Evolutionary conservation across 768 basidiomycete species (phyloP), one percentile per base, ranked within the genome.

Genomic region (Russula compacta): DNA sequence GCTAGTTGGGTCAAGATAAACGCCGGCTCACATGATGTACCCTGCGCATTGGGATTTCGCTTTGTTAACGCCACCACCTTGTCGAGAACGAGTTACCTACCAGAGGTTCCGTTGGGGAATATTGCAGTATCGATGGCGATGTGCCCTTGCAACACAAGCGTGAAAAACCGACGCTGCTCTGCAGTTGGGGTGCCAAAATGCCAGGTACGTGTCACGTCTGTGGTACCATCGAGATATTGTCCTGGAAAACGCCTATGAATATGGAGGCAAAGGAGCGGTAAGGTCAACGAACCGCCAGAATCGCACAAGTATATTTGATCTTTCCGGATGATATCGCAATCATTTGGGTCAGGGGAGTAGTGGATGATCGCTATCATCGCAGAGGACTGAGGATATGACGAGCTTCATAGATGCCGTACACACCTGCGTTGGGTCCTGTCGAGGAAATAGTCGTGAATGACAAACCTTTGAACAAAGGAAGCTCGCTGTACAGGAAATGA

Each of bases 381-480:
- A 17, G 29, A 15, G 19, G 15, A 51, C 8, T 29, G 12, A 63
- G 53, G 29, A 24, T 17, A 48, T 60, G 24, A 43, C 4, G 9
- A 62, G 47, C 32, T 8, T 39, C 43, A 44, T 7, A 15, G 59
- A 38, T 3, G 33, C 36, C 49, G n/a, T 35, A 73, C 81, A 35
- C 69, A 92, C 92, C 92, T 62, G 84, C 93, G 69, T 98, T 98
- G 0, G 94, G 84, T 0, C 95, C 95, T 6, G 90, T 85, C 0
- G 91, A 87, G 0, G 94, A 97, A 57, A 99, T 98, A 0, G 97
- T 97, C 0, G 81, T 73, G 71, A 99, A 99, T 2, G 92, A 95
- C 14, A 95, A 74, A 0, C 95, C 95, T 65, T 81, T 84, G 80
- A 92, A 99, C 52, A 85, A 68, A 33, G 83, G 81, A 24, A 89